Evolutionary conservation across 306 rosid genomes (phyloP).

Genomic region (Spatholobus suberectus): DNA sequence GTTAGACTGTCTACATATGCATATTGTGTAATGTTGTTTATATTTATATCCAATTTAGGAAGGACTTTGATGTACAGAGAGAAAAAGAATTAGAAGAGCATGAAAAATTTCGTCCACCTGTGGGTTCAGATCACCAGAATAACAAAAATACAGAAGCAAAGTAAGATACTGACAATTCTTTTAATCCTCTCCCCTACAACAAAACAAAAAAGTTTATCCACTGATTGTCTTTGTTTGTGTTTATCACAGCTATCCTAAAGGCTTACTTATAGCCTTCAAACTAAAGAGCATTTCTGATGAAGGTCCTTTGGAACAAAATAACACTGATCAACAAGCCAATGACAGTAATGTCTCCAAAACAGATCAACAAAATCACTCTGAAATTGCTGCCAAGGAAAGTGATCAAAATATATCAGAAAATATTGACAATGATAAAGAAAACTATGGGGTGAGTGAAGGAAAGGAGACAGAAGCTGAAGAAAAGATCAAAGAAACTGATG

Average conservation of each 20-base stretch:
- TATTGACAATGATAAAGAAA: slow-evolving; percentile 43
- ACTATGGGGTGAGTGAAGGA: slow-evolving; percentile 44
- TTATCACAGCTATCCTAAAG: slow-evolving; percentile 79
- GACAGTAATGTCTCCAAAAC: slow-evolving; percentile 38
- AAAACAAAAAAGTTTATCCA: background rate
- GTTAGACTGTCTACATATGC: background rate
- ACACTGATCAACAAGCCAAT: slow-evolving; percentile 40
- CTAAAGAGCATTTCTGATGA: slow-evolving; percentile 53
- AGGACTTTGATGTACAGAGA: slow-evolving; percentile 79
- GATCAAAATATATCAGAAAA: slow-evolving; percentile 45
- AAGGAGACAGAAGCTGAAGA: slow-evolving; percentile 57
- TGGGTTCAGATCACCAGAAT: slow-evolving; percentile 43
- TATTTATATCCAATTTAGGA: slow-evolving; percentile 56
- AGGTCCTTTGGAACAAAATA: slow-evolving; percentile 53
- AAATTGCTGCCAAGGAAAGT: slow-evolving; percentile 21
- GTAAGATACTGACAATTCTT: slow-evolving; percentile 50
- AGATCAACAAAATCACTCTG: slow-evolving; percentile 48
- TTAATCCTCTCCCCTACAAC: background rate
- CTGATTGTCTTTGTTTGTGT: slow-evolving; percentile 29
- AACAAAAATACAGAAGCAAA: slow-evolving; percentile 48
- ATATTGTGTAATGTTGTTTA: background rate
- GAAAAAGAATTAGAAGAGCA: slow-evolving; percentile 59
- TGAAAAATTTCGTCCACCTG: slow-evolving; percentile 44
- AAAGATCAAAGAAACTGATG: slow-evolving; percentile 54
- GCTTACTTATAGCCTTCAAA: slow-evolving; percentile 77